Evolutionary conservation across 495 filamentous ascomycete genomes (phyloP), one percentile per base, ranked within the genome.

Genomic region (Tuber indicum): DNA sequence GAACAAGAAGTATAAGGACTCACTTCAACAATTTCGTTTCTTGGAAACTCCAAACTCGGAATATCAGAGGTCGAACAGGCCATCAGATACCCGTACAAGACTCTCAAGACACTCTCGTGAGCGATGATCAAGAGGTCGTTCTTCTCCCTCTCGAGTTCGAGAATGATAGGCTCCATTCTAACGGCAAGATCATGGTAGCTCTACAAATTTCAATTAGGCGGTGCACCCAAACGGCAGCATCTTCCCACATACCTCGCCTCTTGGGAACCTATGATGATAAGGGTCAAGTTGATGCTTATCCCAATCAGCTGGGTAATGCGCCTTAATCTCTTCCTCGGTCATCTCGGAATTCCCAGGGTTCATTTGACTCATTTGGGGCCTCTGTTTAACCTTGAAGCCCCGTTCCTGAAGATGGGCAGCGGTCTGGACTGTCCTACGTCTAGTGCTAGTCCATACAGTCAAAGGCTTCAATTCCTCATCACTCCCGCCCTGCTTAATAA

Each of bases 171-270:
- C 84, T 99, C 96, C n/a, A 98, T 90, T 36, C 96, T 92, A 75
- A 98, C 96, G 41, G 96, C 96, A 58, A 99, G 89, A 83, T 99
- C 96, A 84, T 99, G 96, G 84, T 99, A 99, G 39, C 95, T 98
- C 93, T 94, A 76, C 66, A 70, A 70, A 36, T n/a, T 73, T 72
- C 69, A 74, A 62, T 72, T 72, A 81, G 78, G 82, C 70, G 82
- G 73, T 77, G 74, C 62, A 62, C 44, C 19, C 26, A 45, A 47
- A 32, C 39, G 36, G 72, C 16, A 46, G 43, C 39, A 71, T 16
- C 36, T 58, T 43, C 62, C 41, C 73, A 76, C 88, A 82, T 87
- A 94, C 94, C 87, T 99, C 96, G 66, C 95, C 96, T 72, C 96
- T 89, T 44, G 96, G 96, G 83, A 98, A 99, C 52, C 96, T 89